A percentile compares a stretch with the other conserved stretches of the same genome.
Conservation (phyloP, 768 basidiomycete species). For the Termitomyces sp. region DNA sequence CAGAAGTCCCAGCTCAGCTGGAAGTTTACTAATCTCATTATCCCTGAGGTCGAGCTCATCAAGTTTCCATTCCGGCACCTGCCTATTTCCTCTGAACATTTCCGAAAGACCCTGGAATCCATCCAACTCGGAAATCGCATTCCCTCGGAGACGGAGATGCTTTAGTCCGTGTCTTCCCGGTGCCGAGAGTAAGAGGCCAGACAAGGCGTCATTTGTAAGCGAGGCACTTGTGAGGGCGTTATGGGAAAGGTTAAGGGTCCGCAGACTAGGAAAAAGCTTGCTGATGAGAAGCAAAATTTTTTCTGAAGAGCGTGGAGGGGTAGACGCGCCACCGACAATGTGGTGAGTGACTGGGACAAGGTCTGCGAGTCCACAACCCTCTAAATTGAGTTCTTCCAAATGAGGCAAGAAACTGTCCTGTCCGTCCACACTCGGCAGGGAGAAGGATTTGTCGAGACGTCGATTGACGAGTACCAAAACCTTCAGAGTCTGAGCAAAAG, state of each 20-base stretch:
- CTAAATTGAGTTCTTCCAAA: slow-evolving; percentile 71
- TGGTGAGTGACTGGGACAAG: slow-evolving; percentile 44
- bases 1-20: slow-evolving; percentile 66
- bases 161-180: slow-evolving; percentile 51
- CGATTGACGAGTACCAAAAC: slow-evolving; percentile 60
- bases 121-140: slow-evolving; percentile 56
- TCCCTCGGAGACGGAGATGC: slow-evolving; percentile 67
- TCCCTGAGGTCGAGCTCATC: slow-evolving; percentile 83
- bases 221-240: slow-evolving; percentile 59
- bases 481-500: slow-evolving; percentile 56
- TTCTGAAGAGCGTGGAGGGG: slow-evolving; percentile 45
- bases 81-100: slow-evolving; percentile 61
- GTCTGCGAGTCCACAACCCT: slow-evolving; percentile 70
- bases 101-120: slow-evolving; percentile 62
- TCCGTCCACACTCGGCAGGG: slow-evolving; percentile 40
- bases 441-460: slow-evolving; percentile 62
- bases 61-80: slow-evolving; percentile 66
- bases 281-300: slow-evolving; percentile 56
- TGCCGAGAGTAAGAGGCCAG: slow-evolving; percentile 48
- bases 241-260: slow-evolving; percentile 71
- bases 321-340: slow-evolving; percentile 27
- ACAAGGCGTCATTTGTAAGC: slow-evolving; percentile 45
- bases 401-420: slow-evolving; percentile 48
- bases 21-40: slow-evolving; percentile 71
- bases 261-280: slow-evolving; percentile 66